Percentiles rank a stretch among this genome's conserved stretches.
Evolutionary conservation across 2,329 filamentous ascomycete genomes (phyloP).

Genomic region (Pleomassaria siparia): DNA sequence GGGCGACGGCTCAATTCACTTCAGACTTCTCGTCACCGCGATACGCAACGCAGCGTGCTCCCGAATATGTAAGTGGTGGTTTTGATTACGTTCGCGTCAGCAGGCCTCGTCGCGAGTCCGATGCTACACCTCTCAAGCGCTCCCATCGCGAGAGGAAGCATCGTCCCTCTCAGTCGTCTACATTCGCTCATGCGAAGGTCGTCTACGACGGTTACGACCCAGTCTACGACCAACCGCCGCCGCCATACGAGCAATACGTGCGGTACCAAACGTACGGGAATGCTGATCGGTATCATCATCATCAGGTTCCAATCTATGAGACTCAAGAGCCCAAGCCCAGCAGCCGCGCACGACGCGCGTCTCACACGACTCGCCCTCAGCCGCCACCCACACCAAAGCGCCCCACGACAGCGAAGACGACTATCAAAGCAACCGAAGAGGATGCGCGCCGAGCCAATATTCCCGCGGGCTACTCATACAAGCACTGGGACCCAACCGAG

Average conservation of each 20-base stretch:
- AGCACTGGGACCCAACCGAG: conserved; percentile 97
- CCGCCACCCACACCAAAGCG: conserved; percentile 45
- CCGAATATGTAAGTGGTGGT: conserved; percentile 65
- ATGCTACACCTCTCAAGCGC: conserved; percentile 43
- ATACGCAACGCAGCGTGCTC: conserved; percentile 54
- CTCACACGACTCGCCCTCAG: conserved; percentile 51
- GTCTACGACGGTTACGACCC: conserved; percentile 57
- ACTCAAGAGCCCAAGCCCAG: conserved; percentile 46
- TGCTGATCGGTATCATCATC: conserved; percentile 56
- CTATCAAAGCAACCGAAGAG: conserved; percentile 62
- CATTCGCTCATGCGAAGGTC: conserved; percentile 59
- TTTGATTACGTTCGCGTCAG: conserved; percentile 49
- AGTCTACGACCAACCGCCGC: conserved; percentile 49
- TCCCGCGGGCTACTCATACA: conserved; percentile 86
- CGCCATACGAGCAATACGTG: conserved; percentile 52
- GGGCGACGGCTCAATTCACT: conserved; percentile 43
- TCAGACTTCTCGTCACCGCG: conserved; percentile 43
- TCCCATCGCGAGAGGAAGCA: conserved; percentile 48
- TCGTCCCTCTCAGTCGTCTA: conserved; percentile 53
- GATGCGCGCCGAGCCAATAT: conserved; percentile 68
- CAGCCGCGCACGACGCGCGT: conserved; percentile 56
- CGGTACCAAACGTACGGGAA: conserved; percentile 57
- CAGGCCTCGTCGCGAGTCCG: conserved; percentile 42
- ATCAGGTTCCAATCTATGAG: conserved; percentile 53
- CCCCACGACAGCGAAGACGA: conserved; percentile 37